Evolutionary conservation across 768 basidiomycete genomes (phyloP), one percentile per base, ranked within the genome.

Genomic region (Steccherinum ochraceum): DNA sequence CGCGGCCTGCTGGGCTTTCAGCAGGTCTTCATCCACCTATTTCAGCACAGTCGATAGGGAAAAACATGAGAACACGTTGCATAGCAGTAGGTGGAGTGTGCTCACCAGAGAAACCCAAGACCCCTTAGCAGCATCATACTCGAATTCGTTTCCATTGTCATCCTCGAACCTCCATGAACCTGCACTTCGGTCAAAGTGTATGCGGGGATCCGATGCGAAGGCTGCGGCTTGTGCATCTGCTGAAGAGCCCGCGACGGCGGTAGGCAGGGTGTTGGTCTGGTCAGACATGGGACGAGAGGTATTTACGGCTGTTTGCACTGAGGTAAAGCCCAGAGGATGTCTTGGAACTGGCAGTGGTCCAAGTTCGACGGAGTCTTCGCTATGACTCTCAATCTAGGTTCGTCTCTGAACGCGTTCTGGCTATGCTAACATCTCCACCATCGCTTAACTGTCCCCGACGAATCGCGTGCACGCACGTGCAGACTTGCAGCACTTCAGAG

Each of bases 1-100:
- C 1, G 93, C 94, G 0, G 92, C 93, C 72, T 98, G 96, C 65
- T 99, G 95, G 20, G 83, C 84, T 63, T 83, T 84, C 51, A 95
- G 57, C 12, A 90, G 72, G 48, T 94, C 91, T 55, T 95, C 92
- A 56, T 93, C 89, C 26, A 95, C 73, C 93, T 95, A 60, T 52
- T 56, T 24, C 26, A 2, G 30, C n/a, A 39, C 35, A 18, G 21
- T 12, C 20, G 43, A 27, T 40, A 47, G 55, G 11, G 11, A 11
- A 39, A n/a, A 39, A 39, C 35, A 39, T n/a, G 11, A 39, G 35
- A n/a, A n/a, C n/a, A n/a, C n/a, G n/a, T n/a, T n/a, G n/a, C n/a
- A n/a, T n/a, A n/a, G n/a, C n/a, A n/a, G 35, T 20, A 24, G n/a
- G 3, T 40, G 16, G 45, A 41, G 48, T 1, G 20, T 26, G 24